Conservation (phyloP, 2,329 filamentous ascomycete species). For the Sphaceloma murrayae region DNA sequence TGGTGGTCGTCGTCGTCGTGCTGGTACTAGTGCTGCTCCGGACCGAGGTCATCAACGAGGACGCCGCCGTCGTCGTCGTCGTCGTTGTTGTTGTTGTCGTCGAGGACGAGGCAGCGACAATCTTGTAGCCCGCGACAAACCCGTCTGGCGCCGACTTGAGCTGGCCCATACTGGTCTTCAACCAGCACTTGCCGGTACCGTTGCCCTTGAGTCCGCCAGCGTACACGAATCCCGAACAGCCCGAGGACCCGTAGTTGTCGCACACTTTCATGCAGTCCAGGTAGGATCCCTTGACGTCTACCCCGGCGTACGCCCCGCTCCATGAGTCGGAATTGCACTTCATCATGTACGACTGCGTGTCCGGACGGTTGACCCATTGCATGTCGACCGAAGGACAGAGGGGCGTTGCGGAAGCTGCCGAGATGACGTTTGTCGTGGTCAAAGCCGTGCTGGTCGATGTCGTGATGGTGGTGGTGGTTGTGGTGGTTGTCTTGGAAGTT, state of each 20-base stretch:
- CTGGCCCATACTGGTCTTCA: slow-evolving; percentile 19
- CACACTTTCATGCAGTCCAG: slow-evolving; percentile 19
- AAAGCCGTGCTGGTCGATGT: slow-evolving; percentile 2
- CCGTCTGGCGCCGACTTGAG: slow-evolving; percentile 12
- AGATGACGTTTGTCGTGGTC: slow-evolving; percentile 5
- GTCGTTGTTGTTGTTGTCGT: slow-evolving; percentile 2
- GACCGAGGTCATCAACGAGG: too few relatives aligned
- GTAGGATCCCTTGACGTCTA: slow-evolving; percentile 16
- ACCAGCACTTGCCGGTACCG: slow-evolving; percentile 22
- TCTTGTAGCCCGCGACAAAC: slow-evolving; percentile 17
- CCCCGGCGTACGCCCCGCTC: slow-evolving; percentile 17
- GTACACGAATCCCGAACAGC: slow-evolving; percentile 19
- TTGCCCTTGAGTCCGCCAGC: slow-evolving; percentile 20
- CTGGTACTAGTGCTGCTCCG: neutral
- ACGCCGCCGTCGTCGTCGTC: neutral
- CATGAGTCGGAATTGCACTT: slow-evolving; percentile 18
- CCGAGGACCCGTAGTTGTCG: slow-evolving; percentile 14
- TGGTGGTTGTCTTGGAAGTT: slow-evolving; percentile 6
- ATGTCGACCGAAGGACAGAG: slow-evolving; percentile 18
- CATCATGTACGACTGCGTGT: slow-evolving; percentile 18
- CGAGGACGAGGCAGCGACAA: neutral
- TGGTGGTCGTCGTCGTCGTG: neutral
- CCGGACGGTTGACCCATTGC: slow-evolving; percentile 16
- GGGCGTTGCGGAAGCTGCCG: slow-evolving; percentile 18
- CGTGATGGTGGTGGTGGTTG: slow-evolving; percentile 15